These are phyloP conservation scores for Euphorbia celastroides DNA, from an alignment of 441 rosid genomes.

Conservation along the genomic window DNA sequence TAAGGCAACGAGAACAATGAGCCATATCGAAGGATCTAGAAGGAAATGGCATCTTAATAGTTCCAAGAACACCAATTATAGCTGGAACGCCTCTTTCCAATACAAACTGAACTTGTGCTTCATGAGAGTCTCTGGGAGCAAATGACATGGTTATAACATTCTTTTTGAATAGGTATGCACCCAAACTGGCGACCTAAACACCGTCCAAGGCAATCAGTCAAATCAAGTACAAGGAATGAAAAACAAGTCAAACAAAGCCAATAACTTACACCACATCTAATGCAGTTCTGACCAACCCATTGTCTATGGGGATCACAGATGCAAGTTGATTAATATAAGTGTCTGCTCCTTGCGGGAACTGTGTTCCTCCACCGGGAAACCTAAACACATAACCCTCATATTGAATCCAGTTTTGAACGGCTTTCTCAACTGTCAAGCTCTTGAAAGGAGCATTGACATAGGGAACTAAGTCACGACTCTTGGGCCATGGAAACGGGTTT, in stretches of 20 bases:
- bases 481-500: conserved; percentile 94
- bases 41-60: conserved; percentile 80
- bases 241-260: not conserved
- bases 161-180: conserved; percentile 91
- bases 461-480: conserved; percentile 90
- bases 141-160: conserved; percentile 91
- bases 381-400: conserved; percentile 83
- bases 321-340: conserved; percentile 88
- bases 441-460: conserved; percentile 93
- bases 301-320: conserved; percentile 73
- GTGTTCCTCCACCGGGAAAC: conserved; percentile 99
- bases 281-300: conserved; percentile 91
- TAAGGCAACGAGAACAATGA: conserved; percentile 95
- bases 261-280: conserved; percentile 81
- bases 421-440: conserved; percentile 92
- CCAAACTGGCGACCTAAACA: conserved; percentile 54
- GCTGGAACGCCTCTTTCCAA: conserved; percentile 98
- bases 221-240: not conserved
- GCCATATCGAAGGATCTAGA: conserved; percentile 92
- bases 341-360: conserved; percentile 95
- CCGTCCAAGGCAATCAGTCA: conserved; percentile 35
- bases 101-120: conserved; percentile 96
- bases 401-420: conserved; percentile 96
- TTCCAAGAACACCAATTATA: conserved; percentile 90
- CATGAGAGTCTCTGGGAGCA: conserved; percentile 96